A percentile compares a stretch with the other conserved stretches of the same genome.
phyloP scores from a whole-genome alignment of 805 yeast genomes.

The Lachancea cidri region DNA sequence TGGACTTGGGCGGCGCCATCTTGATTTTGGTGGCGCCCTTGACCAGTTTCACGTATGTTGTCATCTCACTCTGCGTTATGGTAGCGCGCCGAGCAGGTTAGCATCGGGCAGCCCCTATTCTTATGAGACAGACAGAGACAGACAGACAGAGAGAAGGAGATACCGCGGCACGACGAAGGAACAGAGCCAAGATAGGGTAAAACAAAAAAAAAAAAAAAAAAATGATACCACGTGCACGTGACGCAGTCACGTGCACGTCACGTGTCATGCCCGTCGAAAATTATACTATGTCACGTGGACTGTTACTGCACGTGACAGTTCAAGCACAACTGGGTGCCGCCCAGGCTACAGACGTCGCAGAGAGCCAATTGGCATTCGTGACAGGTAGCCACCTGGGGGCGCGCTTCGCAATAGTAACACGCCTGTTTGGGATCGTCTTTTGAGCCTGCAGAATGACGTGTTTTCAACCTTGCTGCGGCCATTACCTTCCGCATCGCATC shows the following conservation, averaged over 20 bases:
- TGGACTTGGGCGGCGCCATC: slow-evolving; percentile 97
- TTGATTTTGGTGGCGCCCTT: slow-evolving; percentile 73
- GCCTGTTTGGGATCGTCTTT: background rate
- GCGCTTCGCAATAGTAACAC: slow-evolving; percentile 7
- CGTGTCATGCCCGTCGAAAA: background rate
- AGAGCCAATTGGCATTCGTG: background rate
- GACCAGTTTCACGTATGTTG: slow-evolving; percentile 68
- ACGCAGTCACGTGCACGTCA: background rate
- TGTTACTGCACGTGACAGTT: slow-evolving; percentile 4
- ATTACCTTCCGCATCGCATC: slow-evolving; percentile 6
- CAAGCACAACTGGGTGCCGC: slow-evolving; percentile 4
- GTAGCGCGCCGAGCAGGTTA: background rate
- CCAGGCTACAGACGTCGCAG: slow-evolving; percentile 6
- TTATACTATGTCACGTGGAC: background rate
- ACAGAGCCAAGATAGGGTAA: background rate
- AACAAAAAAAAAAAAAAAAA: background rate
- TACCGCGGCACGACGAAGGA: background rate
- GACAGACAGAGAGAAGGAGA: background rate
- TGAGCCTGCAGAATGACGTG: too few relatives aligned
- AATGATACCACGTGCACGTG: background rate
- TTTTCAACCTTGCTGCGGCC: slow-evolving; percentile 4
- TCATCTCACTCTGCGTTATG: slow-evolving; percentile 34
- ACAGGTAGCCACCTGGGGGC: background rate
- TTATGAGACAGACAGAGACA: background rate
- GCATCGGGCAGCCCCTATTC: background rate